These are phyloP conservation scores for Tricholoma sp. DNA, from an alignment of 768 basidiomycete species.

Conservation along the genomic window DNA sequence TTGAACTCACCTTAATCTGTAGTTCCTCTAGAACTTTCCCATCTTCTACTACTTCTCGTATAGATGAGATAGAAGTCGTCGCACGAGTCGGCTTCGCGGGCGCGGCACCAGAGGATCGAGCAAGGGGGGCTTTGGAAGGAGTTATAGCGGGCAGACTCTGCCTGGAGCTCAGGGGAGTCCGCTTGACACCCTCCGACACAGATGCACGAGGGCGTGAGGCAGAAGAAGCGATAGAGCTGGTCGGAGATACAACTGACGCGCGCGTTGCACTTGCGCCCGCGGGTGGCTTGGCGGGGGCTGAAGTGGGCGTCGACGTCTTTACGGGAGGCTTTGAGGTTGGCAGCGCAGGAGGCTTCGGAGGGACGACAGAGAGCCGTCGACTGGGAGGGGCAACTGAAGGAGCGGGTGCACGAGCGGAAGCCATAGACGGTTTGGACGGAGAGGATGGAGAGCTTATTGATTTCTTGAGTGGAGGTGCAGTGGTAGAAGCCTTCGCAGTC, in stretches of 20 bases:
- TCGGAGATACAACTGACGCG: slow-evolving; percentile 52
- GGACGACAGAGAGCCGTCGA: slow-evolving; percentile 43
- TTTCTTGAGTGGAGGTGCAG: slow-evolving; percentile 28
- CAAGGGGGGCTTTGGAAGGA: slow-evolving; percentile 27
- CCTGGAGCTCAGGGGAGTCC: slow-evolving; percentile 37
- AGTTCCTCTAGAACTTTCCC: slow-evolving; percentile 52
- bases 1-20: slow-evolving; percentile 49
- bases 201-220: slow-evolving; percentile 57
- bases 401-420: slow-evolving; percentile 27
- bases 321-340: slow-evolving; percentile 29
- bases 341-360: slow-evolving; percentile 31
- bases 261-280: slow-evolving; percentile 34
- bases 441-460: slow-evolving; percentile 33
- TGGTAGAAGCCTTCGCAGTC: slow-evolving; percentile 15
- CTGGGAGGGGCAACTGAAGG: slow-evolving; percentile 29
- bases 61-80: slow-evolving; percentile 64
- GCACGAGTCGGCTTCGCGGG: slow-evolving; percentile 40
- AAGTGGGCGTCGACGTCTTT: slow-evolving; percentile 35
- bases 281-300: slow-evolving; percentile 33
- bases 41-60: slow-evolving; percentile 64
- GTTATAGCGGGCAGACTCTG: slow-evolving; percentile 35
- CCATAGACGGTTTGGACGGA: slow-evolving; percentile 34
- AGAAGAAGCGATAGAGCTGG: slow-evolving; percentile 43
- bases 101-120: slow-evolving; percentile 27
- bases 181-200: slow-evolving; percentile 61